Conservation (phyloP, 2,329 filamentous ascomycete genomes). For the Pyrenophora tritici-repentis region DNA sequence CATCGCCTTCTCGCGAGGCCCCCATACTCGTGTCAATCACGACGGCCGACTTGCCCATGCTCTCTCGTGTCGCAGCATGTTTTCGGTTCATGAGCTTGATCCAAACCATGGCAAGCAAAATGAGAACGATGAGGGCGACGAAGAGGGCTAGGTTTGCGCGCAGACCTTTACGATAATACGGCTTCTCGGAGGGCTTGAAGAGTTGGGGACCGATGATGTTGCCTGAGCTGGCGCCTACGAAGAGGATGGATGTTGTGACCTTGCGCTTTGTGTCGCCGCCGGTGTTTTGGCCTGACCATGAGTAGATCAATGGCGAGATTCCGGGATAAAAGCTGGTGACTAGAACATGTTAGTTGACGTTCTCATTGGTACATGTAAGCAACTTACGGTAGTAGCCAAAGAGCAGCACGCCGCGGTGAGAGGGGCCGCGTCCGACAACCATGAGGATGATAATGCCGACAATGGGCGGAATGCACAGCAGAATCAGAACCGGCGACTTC, state of each 20-base stretch:
- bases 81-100: conserved; percentile 60
- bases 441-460: conserved; percentile 61
- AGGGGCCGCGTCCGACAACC: conserved; percentile 52
- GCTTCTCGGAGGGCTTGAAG: conserved; percentile 65
- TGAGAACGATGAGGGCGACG: conserved; percentile 61
- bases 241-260: conserved; percentile 66
- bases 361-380: no score
- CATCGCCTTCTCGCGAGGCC: conserved; percentile 51
- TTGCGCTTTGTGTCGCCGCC: conserved; percentile 74
- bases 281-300: conserved; percentile 66
- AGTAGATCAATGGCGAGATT: conserved; percentile 65
- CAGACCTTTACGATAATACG: conserved; percentile 63
- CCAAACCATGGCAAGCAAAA: conserved; percentile 53
- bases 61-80: conserved; percentile 60
- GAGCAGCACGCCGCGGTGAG: conserved; percentile 58
- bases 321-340: conserved; percentile 57
- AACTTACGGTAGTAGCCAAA: conserved; percentile 57
- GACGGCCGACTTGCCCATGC: conserved; percentile 63
- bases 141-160: conserved; percentile 66
- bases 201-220: conserved; percentile 70
- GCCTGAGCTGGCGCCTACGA: conserved; percentile 68
- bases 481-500: conserved; percentile 60
- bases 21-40: conserved; percentile 66
- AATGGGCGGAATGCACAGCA: conserved; percentile 63
- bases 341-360: no score